These are phyloP conservation scores for Miamiensis avidus DNA, from an alignment of 169 alveolate species.

Conservation along the genomic window DNA sequence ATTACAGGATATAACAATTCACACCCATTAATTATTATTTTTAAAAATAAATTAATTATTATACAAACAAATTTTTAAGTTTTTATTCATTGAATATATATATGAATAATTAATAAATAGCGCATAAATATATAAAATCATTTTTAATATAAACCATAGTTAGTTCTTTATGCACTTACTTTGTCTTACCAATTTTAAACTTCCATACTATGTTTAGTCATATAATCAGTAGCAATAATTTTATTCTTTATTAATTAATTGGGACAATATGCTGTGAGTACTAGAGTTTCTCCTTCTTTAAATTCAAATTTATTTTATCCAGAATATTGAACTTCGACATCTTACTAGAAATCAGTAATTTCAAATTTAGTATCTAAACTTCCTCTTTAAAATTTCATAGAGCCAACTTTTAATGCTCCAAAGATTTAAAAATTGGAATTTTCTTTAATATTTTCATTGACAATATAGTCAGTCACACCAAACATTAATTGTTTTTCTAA, in stretches of 20 bases:
- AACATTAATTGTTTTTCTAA: slow-evolving; percentile 34
- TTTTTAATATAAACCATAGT: slow-evolving; percentile 18
- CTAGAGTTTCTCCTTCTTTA: slow-evolving; percentile 51
- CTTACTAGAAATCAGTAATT: slow-evolving; percentile 43
- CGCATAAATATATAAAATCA: no score
- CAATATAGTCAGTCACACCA: slow-evolving; percentile 36
- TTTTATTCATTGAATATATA: no score
- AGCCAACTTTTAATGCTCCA: slow-evolving; percentile 39
- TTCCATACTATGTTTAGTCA: slow-evolving; percentile 51
- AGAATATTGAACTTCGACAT: slow-evolving; percentile 23
- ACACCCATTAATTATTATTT: no score
- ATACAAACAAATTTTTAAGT: no score
- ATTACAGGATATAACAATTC: no score
- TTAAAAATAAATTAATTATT: no score
- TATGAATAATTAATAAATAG: no score
- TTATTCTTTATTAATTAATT: slow-evolving; percentile 24
- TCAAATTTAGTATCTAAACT: slow-evolving; percentile 31
- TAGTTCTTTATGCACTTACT: not conserved
- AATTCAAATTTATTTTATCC: slow-evolving; percentile 48
- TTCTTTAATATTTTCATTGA: slow-evolving; percentile 24
- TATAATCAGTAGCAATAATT: slow-evolving; percentile 35
- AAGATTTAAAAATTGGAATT: slow-evolving; percentile 30
- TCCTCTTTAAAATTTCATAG: slow-evolving; percentile 38
- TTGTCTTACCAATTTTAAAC: slow-evolving; percentile 20
- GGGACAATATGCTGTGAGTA: slow-evolving; percentile 42